Evolutionary conservation across 805 yeast genomes (phyloP).

Genomic region (Metschnikowia lochheadii): DNA sequence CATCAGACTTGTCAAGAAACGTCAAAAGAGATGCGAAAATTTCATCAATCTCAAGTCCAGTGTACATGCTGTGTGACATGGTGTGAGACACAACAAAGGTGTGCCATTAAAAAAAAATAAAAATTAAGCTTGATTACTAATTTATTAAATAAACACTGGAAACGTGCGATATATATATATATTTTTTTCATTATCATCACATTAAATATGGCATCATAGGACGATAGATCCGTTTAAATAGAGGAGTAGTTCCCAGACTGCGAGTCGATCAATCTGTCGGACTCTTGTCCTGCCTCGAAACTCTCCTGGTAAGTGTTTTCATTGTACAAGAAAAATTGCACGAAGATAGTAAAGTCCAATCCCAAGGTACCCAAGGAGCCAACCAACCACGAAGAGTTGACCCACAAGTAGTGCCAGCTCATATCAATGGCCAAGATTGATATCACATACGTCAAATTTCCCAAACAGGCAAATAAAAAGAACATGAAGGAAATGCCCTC

Average conservation of each 20-base stretch:
- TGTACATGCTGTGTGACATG: no score
- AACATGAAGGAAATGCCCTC: slow-evolving; percentile 94
- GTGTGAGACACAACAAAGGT: no score
- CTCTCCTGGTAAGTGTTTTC: slow-evolving; percentile 21
- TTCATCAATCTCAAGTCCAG: no score
- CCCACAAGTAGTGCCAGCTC: slow-evolving; percentile 62
- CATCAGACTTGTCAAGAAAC: not conserved
- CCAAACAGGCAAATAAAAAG: slow-evolving; percentile 91
- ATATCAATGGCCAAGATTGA: slow-evolving; percentile 76
- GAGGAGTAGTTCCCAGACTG: slow-evolving; percentile 12
- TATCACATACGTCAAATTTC: slow-evolving; percentile 85
- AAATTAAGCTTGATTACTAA: not conserved
- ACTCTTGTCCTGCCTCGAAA: slow-evolving; percentile 3
- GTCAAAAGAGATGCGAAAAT: not conserved
- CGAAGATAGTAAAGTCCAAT: slow-evolving; percentile 78
- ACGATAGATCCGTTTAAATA: not conserved
- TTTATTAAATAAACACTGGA: not conserved
- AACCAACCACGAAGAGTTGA: slow-evolving; percentile 88
- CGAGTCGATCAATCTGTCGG: slow-evolving; percentile 11
- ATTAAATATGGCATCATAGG: not conserved
- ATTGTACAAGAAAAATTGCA: slow-evolving; percentile 79
- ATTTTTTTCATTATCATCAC: not conserved
- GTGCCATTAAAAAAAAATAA: not conserved
- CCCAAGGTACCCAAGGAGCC: slow-evolving; percentile 86
- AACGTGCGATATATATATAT: not conserved